Percentiles rank a stretch among this genome's conserved stretches.
These are phyloP conservation scores for Rhynchospora breviuscula DNA, from an alignment of 176 grass and related monocot species.

Conservation along the genomic window DNA sequence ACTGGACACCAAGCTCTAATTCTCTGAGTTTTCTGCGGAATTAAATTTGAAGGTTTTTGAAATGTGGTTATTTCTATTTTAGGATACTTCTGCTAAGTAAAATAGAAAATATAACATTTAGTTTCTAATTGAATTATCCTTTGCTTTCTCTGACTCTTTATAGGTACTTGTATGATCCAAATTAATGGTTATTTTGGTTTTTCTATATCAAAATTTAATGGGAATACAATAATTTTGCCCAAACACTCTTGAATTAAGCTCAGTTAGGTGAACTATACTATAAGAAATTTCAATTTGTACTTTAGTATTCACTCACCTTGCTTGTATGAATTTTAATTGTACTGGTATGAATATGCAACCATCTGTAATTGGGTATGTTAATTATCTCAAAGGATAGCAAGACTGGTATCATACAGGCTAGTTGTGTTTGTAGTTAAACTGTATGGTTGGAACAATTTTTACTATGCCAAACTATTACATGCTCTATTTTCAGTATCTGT, in stretches of 20 bases:
- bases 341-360: not conserved
- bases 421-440: not conserved
- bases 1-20: not conserved
- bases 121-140: conserved; percentile 2
- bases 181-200: not conserved
- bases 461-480: not conserved
- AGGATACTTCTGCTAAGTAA: not conserved
- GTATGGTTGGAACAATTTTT: not conserved
- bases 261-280: not conserved
- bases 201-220: not conserved
- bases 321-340: not conserved
- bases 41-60: not conserved
- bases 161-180: not conserved
- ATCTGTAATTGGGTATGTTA: not conserved
- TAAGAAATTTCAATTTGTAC: not conserved
- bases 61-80: not conserved
- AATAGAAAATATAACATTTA: not conserved
- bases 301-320: not conserved
- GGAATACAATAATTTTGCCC: not conserved
- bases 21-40: not conserved
- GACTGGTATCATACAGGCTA: not conserved
- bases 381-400: not conserved
- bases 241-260: not conserved
- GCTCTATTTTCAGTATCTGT: not conserved
- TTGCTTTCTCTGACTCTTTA: not conserved